These are phyloP conservation scores for Brachypodium distachyon DNA, from an alignment of 202 grass and related monocot species.

Conservation along the genomic window DNA sequence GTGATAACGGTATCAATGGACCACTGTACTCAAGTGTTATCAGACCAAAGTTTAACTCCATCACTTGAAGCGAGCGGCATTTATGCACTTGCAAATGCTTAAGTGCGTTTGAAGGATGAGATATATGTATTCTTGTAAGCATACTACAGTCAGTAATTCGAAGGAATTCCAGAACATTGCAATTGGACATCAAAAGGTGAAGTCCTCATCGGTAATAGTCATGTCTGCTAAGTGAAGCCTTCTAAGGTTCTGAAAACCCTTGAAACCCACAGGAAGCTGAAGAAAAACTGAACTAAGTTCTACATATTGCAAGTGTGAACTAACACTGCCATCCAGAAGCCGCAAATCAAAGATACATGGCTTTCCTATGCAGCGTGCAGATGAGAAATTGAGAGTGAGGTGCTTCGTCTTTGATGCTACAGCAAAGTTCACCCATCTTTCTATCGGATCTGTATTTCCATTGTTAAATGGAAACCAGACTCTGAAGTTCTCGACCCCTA, in stretches of 20 bases:
- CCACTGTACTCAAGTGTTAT: not conserved
- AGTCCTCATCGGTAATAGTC: not conserved
- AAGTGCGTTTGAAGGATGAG: not conserved
- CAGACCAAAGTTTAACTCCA: conserved; percentile 2
- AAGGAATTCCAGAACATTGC: not conserved
- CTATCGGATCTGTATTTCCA: not conserved
- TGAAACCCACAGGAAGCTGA: not conserved
- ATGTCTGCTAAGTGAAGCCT: not conserved
- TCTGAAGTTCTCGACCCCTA: not conserved
- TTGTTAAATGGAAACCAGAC: not conserved
- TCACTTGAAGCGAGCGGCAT: not conserved
- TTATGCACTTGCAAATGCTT: not conserved
- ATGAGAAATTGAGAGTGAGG: not conserved
- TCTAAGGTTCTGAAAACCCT: not conserved
- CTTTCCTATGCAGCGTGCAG: not conserved
- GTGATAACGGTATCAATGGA: not conserved
- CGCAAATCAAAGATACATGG: not conserved
- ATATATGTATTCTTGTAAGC: not conserved
- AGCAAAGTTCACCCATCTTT: not conserved
- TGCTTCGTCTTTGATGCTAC: not conserved
- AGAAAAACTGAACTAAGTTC: not conserved
- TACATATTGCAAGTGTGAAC: not conserved
- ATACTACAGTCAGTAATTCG: not conserved
- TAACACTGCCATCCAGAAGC: not conserved
- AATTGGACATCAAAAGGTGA: not conserved